Conservation (phyloP, 345 rosid species). For the Salix udensis region DNA sequence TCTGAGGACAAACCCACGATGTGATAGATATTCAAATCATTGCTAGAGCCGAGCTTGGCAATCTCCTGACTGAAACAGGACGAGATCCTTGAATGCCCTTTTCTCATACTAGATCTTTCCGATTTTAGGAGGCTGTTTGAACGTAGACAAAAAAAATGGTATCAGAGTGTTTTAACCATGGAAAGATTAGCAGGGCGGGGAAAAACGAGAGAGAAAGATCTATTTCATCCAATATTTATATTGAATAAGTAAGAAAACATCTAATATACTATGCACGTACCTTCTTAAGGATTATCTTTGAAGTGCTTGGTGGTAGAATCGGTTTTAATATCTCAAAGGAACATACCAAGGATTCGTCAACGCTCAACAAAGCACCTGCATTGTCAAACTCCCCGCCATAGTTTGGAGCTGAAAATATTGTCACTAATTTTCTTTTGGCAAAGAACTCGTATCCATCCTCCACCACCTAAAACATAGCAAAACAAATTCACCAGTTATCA, state of each 20-base stretch:
- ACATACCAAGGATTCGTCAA: constrained; percentile 70
- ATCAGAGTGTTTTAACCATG: neutral
- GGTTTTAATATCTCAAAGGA: constrained; percentile 96
- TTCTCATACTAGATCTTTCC: constrained; percentile 31
- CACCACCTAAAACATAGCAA: constrained; percentile 60
- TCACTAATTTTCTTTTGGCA: constrained; percentile 78
- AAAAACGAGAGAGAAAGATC: neutral
- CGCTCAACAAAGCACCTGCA: constrained; percentile 84
- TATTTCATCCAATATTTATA: neutral
- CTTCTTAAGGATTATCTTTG: constrained; percentile 52
- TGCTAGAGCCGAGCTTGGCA: constrained; percentile 11
- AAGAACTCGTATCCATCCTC: constrained; percentile 98
- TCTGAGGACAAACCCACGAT: neutral
- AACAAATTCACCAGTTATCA: neutral
- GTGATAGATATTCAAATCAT: neutral
- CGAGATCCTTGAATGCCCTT: constrained; percentile 6
- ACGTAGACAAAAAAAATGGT: neutral
- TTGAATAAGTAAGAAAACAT: too few species aligned
- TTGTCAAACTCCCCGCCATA: constrained; percentile 99
- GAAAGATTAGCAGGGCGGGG: neutral
- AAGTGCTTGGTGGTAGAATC: constrained; percentile 34
- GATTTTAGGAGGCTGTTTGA: constrained; percentile 42
- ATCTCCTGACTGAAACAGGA: constrained; percentile 9
- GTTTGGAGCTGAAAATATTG: constrained; percentile 97
- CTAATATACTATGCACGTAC: constrained; percentile 24